Base-by-base conservation (phyloP, 768 basidiomycete species). In the Boletus patriciae region DNA sequence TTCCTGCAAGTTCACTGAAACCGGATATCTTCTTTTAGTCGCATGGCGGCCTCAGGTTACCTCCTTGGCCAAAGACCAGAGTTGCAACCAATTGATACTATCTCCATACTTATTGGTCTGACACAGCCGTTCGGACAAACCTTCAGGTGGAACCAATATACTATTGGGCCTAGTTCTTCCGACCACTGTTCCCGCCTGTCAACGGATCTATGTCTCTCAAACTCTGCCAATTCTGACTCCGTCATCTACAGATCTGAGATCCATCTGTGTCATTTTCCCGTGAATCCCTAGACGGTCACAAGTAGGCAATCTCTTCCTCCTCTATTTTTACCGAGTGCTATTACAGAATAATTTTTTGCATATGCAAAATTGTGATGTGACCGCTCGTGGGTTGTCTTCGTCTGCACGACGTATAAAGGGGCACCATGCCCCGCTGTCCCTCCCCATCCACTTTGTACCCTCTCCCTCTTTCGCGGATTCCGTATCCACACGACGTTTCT, bases 231-330 rank as follows among this genome's bases (percentile, higher is more conserved):
- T 50, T 64, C 60, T 62, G 61, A 55, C 63, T 59, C 66, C 62
- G 68, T 64, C 62, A 66, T 70, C 60, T 62, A 19, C 42, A 63
- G 66, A 72, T 72, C 70, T 73, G 10, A 70, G 70, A 71, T 72
- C 55, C 55, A 52, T 48, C 47, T 47, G 50, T 47, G 48, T 47
- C 55, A 54, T 58, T 66, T 69, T 73, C 70, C 66, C 70, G 72
- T 64, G 70, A 72, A 72, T 73, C 70, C 63, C 65, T 66, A 37
- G 57, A 71, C 63, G 62, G 64, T 25, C 58, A 60, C 61, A 65
- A 61, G 62, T 60, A 72, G 68, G 70, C 59, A 73, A 70, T 66
- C 67, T 66, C 59, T 61, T 57, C 60, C 50, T 59, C 70, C 57
- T 74, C 69, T 63, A 70, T 72, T 73, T 67, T 67, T 61, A 58